Percentiles rank a stretch among this genome's conserved stretches.
These are phyloP conservation scores for Aspergillus aculeatus DNA, from an alignment of 2,329 filamentous ascomycete species.

Conservation along the genomic window DNA sequence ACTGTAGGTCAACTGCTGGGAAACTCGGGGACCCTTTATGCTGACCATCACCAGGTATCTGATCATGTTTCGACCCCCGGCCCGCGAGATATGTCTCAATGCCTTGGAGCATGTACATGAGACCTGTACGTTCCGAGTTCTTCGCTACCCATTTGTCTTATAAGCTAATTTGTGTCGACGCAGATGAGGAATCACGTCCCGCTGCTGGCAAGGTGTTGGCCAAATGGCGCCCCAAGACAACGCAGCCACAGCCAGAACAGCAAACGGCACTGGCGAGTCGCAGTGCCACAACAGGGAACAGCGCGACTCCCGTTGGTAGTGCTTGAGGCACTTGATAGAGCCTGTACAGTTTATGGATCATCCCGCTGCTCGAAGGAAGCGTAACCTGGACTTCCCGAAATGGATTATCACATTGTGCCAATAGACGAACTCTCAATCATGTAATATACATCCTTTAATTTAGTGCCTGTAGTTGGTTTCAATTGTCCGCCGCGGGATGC, in stretches of 20 bases:
- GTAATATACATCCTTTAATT: not conserved
- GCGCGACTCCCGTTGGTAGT: not conserved
- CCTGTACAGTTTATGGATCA: not conserved
- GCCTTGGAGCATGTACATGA: constrained; percentile 59
- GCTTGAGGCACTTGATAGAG: not conserved
- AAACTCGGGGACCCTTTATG: not conserved
- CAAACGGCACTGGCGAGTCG: constrained; percentile 15
- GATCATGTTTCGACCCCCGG: constrained; percentile 59
- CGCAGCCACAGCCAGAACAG: constrained; percentile 20
- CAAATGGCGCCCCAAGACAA: constrained; percentile 55
- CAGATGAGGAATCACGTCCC: constrained; percentile 49
- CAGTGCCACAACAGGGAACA: not conserved
- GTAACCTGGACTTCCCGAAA: not conserved
- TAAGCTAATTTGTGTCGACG: constrained; percentile 3
- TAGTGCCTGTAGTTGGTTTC: not conserved
- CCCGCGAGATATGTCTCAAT: constrained; percentile 57
- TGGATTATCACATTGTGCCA: not conserved
- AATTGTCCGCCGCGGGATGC: too few species aligned
- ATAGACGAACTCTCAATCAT: not conserved
- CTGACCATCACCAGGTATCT: constrained; percentile 46
- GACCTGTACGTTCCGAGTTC: constrained; percentile 43
- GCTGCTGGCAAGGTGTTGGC: constrained; percentile 54
- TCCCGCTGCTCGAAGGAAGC: not conserved
- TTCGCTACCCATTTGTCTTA: not conserved
- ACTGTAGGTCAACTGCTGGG: constrained; percentile 42